Base-by-base conservation (phyloP, 345 rosid species). In the Hypericum androsaemum region DNA sequence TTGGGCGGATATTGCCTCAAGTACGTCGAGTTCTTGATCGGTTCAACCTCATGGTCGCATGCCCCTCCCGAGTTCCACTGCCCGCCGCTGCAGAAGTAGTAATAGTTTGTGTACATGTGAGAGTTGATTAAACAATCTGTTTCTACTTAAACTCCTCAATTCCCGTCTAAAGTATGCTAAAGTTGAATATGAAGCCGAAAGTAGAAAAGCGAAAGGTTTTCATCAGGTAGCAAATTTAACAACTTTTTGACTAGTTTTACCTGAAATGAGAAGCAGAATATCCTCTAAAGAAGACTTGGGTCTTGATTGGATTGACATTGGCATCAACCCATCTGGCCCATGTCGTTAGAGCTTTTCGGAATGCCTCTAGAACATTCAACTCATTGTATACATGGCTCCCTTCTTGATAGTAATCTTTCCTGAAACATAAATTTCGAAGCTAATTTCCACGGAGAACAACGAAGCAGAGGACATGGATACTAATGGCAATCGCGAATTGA, bases 11-110 rank as follows among this genome's bases (percentile, higher is more conserved):
- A 85, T 47, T 76, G 70, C 2, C 59, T 58, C 39, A 92, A 72
- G 64, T 83, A 88, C 3, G 86, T 81, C 53, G 58, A 76, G 54
- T 88, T 88, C 77, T 70, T 80, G 74, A 88, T 92, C 7, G 97
- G 98, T 61, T 83, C 86, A 6, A 76, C 77, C 72, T 92, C 95
- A 5, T 73, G 75, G 49, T 92, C 79, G 36, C 98, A 92, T 2
- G 83, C 88, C 10, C 98, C 98, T 1, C 98, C 95, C 0, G 98
- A 89, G 61, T 92, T 92, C 98, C 98, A 92, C 52, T 92, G 98
- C 44, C 98, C 98, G 0, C 98, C 98, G 1, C 98, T 92, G 71
- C 61, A 74, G 9, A 61, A 15, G 39, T 5, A 12, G 10, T 8
- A 57, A 53, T 10, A 5, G 22, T 17, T 12, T 14, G 12, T 22